Evolutionary conservation across 805 yeast genomes (phyloP), one percentile per base, ranked within the genome.

Genomic region (Helenozyma baotianmanensis): DNA sequence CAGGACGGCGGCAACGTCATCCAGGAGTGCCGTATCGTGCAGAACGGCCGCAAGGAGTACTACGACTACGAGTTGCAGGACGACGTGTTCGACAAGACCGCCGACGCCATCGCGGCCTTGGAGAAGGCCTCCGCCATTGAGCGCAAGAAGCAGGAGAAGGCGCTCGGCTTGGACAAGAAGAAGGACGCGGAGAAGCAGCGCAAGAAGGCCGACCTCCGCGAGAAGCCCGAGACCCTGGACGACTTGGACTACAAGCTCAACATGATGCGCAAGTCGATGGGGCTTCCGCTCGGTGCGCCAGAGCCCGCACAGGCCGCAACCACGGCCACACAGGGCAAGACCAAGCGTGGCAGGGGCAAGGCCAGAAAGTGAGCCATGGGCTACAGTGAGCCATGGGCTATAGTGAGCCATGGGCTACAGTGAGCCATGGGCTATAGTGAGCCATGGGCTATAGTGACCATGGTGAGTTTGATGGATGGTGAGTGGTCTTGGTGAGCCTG

Each of bases 111-210:
- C 25, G 74, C 62, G 4, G 58, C 54, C 8, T 54, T 83, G 16
- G 97, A 90, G 54, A 83, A 75, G 56, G 69, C 67, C 38, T 73
- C 86, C 24, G 96, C 94, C 0, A 59, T 76, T 3, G 80, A 74
- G 48, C 63, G 92, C 30, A 82, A 80, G 49, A 57, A 51, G 38
- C 38, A 35, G 23, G 54, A 51, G 22, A 40, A 54, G 35, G 45
- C 45, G 23, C 43, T 47, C 27, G 42, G 45, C 2, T 16, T 23
- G 47, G 51, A 39, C 21, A 45, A 47, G 25, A 38, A 40, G 29
- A 40, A 44, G 31, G 49, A 48, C 19, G 44, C 44, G 29, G 40
- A 43, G 16, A 43, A 48, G 29, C 47, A 47, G 29, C 36, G 36
- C 26, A 39, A 46, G 33, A 48, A 45, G 31, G 46, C 39, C n/a